A percentile compares a stretch with the other conserved stretches of the same genome.
phyloP scores from a whole-genome alignment of 2,329 filamentous ascomycete genomes.

The Zasmidium citrigriseum region DNA sequence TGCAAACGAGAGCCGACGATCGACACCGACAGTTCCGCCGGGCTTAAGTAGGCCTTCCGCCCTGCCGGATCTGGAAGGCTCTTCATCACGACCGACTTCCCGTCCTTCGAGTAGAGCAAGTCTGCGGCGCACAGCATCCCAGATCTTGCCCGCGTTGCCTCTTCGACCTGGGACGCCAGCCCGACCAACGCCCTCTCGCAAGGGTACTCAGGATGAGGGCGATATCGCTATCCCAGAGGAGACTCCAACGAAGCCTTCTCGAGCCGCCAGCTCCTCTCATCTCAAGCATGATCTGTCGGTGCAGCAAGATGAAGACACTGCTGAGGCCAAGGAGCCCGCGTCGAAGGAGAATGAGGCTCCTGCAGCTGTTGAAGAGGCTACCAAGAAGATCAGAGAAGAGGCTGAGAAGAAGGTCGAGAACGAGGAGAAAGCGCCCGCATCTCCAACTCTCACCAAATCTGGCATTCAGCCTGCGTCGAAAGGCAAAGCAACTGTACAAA shows the following conservation, averaged over 20 bases:
- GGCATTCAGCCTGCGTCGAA: constrained; percentile 2
- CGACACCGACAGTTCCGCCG: constrained; percentile 49
- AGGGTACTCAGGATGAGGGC: constrained; percentile 22
- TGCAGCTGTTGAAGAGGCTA: background rate
- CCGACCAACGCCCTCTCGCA: constrained; percentile 32
- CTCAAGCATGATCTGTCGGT: constrained; percentile 15
- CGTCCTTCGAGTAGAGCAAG: constrained; percentile 39
- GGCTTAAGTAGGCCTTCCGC: constrained; percentile 40
- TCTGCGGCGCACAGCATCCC: constrained; percentile 30
- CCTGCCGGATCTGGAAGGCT: constrained; percentile 30
- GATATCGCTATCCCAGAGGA: constrained; percentile 18
- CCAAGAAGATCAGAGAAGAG: background rate
- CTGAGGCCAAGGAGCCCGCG: background rate
- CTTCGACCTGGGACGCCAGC: constrained; percentile 41
- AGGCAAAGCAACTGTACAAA: constrained; percentile 12
- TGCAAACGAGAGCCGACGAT: constrained; percentile 40
- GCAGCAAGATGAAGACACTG: background rate
- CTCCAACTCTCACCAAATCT: background rate
- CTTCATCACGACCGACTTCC: constrained; percentile 26
- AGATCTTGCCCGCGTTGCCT: constrained; percentile 42
- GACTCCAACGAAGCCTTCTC: constrained; percentile 23
- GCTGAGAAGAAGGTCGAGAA: background rate
- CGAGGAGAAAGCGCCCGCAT: background rate
- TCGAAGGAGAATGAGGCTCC: background rate
- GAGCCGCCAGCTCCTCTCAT: constrained; percentile 16